These are phyloP conservation scores for Acidiella bohemica DNA, from an alignment of 495 filamentous ascomycete genomes.

Conservation along the genomic window DNA sequence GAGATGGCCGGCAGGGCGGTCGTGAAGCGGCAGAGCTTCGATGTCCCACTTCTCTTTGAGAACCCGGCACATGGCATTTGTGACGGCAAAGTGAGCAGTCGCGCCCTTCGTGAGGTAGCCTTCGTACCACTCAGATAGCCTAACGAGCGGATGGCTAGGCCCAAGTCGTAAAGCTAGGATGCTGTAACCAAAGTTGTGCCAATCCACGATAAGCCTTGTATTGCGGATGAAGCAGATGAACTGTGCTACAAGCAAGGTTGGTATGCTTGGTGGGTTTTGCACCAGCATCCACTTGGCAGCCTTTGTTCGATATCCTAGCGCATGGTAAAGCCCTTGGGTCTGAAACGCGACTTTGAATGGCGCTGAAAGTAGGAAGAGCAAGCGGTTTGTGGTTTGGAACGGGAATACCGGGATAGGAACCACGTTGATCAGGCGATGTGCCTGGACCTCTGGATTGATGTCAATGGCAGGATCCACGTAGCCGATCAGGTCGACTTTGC, in stretches of 20 bases:
- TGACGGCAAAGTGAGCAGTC: slow-evolving; percentile 70
- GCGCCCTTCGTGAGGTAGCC: slow-evolving; percentile 52
- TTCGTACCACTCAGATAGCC: slow-evolving; percentile 64
- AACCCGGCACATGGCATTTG: slow-evolving; percentile 68
- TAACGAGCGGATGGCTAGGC: slow-evolving; percentile 57
- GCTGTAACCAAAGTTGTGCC: slow-evolving; percentile 99
- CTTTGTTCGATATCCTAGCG: slow-evolving; percentile 58
- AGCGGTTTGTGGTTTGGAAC: slow-evolving; percentile 51
- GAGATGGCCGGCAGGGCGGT: slow-evolving; percentile 75
- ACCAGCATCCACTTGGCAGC: slow-evolving; percentile 72
- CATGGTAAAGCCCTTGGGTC: slow-evolving; percentile 48
- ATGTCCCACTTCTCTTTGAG: slow-evolving; percentile 51
- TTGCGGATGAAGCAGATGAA: slow-evolving; percentile 64
- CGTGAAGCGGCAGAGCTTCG: slow-evolving; percentile 55
- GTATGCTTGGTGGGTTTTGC: slow-evolving; percentile 91
- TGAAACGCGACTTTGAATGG: slow-evolving; percentile 85
- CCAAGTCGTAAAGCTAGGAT: slow-evolving; percentile 63
- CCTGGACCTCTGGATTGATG: slow-evolving; percentile 60
- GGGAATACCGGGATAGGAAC: slow-evolving; percentile 52
- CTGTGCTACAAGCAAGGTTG: slow-evolving; percentile 63
- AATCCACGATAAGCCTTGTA: slow-evolving; percentile 78
- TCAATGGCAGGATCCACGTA: slow-evolving; percentile 51
- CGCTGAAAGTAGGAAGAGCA: slow-evolving; percentile 66
- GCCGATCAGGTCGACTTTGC: slow-evolving; percentile 70
- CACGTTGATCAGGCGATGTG: slow-evolving; percentile 51